Evolutionary conservation across 208 protist genomes (phyloP).

Genomic region (Leishmania aethiopica): DNA sequence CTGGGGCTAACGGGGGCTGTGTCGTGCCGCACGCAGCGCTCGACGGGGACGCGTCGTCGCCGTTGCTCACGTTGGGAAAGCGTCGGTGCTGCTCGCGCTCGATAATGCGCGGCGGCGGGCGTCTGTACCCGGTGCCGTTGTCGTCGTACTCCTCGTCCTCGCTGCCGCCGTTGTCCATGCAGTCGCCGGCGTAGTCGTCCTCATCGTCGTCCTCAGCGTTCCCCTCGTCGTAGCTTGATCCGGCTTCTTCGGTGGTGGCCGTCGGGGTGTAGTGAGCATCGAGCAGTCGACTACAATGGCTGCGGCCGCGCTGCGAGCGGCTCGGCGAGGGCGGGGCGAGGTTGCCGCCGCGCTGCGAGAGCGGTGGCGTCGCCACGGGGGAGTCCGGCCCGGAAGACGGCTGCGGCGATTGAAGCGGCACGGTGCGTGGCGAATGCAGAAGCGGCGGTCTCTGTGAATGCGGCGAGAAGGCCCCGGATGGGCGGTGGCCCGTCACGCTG

Average conservation of each 20-base stretch:
- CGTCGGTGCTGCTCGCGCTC: slow-evolving; percentile 86
- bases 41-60: slow-evolving; percentile 18
- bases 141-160: slow-evolving; percentile 24
- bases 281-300: slow-evolving; percentile 22
- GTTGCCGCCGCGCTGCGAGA: slow-evolving; percentile 9
- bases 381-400: slow-evolving; percentile 36
- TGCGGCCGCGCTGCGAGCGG: slow-evolving; percentile 39
- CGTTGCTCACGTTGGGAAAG: slow-evolving; percentile 13
- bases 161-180: slow-evolving; percentile 20
- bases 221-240: slow-evolving; percentile 53
- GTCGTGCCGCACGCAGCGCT: neutral
- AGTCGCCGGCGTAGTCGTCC: slow-evolving; percentile 30
- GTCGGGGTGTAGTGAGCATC: slow-evolving; percentile 46
- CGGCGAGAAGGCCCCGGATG: slow-evolving; percentile 7
- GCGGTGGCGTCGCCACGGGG: slow-evolving; percentile 26
- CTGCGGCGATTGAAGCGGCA: slow-evolving; percentile 33
- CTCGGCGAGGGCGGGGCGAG: slow-evolving; percentile 36
- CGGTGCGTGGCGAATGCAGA: slow-evolving; percentile 14
- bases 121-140: slow-evolving; percentile 11
- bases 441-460: slow-evolving; percentile 12
- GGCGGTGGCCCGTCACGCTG: slow-evolving; percentile 3
- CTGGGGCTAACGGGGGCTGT: slow-evolving; percentile 1
- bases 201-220: slow-evolving; percentile 17
- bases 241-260: slow-evolving; percentile 83
- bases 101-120: slow-evolving; percentile 77